Conservation (phyloP, 805 yeast genomes). For the Zygosaccharomyces siamensis region DNA sequence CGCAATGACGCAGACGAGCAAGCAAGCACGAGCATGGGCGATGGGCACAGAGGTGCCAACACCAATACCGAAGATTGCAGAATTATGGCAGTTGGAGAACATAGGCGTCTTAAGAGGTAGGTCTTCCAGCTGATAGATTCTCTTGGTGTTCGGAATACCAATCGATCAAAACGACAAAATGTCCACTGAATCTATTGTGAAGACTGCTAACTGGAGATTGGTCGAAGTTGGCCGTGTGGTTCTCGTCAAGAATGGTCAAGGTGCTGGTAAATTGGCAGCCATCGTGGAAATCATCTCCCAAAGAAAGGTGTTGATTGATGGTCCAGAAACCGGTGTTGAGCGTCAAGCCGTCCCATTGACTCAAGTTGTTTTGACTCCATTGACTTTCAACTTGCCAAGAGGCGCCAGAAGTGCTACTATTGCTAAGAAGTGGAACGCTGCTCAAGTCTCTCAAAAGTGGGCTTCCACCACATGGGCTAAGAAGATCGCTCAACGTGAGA, state of each 20-base stretch:
- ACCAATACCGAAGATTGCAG: neutral
- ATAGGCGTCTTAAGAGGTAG: neutral
- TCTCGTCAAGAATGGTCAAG: slow-evolving; percentile 73
- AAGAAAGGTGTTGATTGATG: slow-evolving; percentile 95
- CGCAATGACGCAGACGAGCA: slow-evolving; percentile 1
- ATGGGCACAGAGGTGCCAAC: slow-evolving; percentile 1
- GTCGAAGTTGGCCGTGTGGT: slow-evolving; percentile 99
- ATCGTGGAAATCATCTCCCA: slow-evolving; percentile 99
- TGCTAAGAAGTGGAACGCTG: slow-evolving; percentile 88
- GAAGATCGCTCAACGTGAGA: slow-evolving; percentile 93
- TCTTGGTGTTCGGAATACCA: neutral
- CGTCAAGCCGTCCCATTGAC: slow-evolving; percentile 89
- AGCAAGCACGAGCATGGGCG: slow-evolving; percentile 1
- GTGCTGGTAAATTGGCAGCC: slow-evolving; percentile 83
- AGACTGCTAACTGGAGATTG: slow-evolving; percentile 97
- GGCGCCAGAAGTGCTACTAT: slow-evolving; percentile 86
- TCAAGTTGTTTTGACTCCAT: slow-evolving; percentile 88
- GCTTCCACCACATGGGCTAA: slow-evolving; percentile 93
- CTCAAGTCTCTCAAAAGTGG: slow-evolving; percentile 88
- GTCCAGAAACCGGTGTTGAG: slow-evolving; percentile 82
- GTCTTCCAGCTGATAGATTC: neutral
- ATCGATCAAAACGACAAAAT: slow-evolving; percentile 31
- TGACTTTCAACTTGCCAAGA: slow-evolving; percentile 87
- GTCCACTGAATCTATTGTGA: slow-evolving; percentile 74
- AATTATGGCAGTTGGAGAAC: neutral